Base-by-base conservation (phyloP, 2,329 filamentous ascomycete genomes). In the Tolypocladium inflatum region DNA sequence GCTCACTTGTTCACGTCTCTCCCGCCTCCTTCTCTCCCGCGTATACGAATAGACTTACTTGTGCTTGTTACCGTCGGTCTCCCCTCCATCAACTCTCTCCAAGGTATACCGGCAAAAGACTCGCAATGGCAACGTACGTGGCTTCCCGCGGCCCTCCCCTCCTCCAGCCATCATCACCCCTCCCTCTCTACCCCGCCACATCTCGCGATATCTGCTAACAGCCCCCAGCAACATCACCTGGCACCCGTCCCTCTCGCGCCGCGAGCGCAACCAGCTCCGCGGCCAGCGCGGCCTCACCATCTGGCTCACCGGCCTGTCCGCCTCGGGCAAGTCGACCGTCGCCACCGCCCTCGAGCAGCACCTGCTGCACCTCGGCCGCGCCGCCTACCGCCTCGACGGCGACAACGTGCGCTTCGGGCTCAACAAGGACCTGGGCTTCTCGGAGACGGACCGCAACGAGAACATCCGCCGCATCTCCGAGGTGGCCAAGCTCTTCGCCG, bases 401-500 rank as follows among this genome's bases (percentile, higher is more conserved):
- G 94, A 99, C 83, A 99, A 99, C 76, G 88, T 99, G 64, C 93
- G 94, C 61, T 97, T 97, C 78, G 94, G 94, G 19, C 82, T 99
- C 65, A 99, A 97, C 85, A 96, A 95, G 77, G 93, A 97, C 78
- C 83, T 99, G 13, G 93, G 93, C 19, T 99, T 97, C 80, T 89
- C 85, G 63, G 93, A 96, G 71, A 85, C 86, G 70, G 92, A 97
- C 79, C 86, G 94, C 66, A 95, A 93, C 72, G 94, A 99, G 82
- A 99, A 99, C 79, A 99, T 99, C 71, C 86, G 94, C 61, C 87
- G 94, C 63, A 97, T 99, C 69, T 91, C 90, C 57, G 93, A 99
- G 81, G 80, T 97, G 48, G 91, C 94, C 61, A 96, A 96, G 76
- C 85, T 99, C 63, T 99, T 99, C 75, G 92, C 94, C 62, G 94